Evolutionary conservation across 257 asterid species (phyloP), one percentile per base, ranked within the genome.

Genomic region (Plantago ovata): DNA sequence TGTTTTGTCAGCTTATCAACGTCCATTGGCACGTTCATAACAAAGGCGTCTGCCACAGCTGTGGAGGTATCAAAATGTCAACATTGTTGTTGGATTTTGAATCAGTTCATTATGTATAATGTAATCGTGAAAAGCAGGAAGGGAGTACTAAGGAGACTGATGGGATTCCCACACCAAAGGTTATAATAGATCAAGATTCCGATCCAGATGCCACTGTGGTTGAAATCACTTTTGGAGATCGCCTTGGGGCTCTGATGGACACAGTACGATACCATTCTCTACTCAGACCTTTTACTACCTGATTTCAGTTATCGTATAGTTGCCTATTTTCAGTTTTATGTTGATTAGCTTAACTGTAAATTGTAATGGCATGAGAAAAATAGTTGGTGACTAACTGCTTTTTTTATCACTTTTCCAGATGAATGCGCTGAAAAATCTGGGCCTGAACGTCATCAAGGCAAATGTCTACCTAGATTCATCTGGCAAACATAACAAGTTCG

Each of bases 241-340:
- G 98, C 38, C 95, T 91, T 9, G 98, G 98, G 64, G 85, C 94
- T 68, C 96, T 91, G 55, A 79, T 91, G 33, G 98, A 91, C 78
- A 91, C 98, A 0, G 98, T 91, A 78, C 38, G 76, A 44, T 15
- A 9, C 22, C 33, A 6, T 45, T 53, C 58, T 57, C 39, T 57
- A 64, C 41, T 45, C 52, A 56, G 28, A 53, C 36, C 36, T 28
- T 28, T 8, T 28, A 28, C 36, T 28, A 28, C 36, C 51, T 43
- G 38, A 33, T 46, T 41, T 13, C 32, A 18, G 9, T 57, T 53
- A 12, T 15, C 7, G 22, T 44, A 36, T 54, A 12, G 24, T 3
- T 46, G 24, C 32, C 18, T 21, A 54, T 18, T 18, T 46, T 46
- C 21, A 46, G 28, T 46, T 9, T 46, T 7, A 46, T 13, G 42